Evolutionary conservation across 768 basidiomycete genomes (phyloP), one percentile per base, ranked within the genome.

Genomic region (Tylopilus sp.): DNA sequence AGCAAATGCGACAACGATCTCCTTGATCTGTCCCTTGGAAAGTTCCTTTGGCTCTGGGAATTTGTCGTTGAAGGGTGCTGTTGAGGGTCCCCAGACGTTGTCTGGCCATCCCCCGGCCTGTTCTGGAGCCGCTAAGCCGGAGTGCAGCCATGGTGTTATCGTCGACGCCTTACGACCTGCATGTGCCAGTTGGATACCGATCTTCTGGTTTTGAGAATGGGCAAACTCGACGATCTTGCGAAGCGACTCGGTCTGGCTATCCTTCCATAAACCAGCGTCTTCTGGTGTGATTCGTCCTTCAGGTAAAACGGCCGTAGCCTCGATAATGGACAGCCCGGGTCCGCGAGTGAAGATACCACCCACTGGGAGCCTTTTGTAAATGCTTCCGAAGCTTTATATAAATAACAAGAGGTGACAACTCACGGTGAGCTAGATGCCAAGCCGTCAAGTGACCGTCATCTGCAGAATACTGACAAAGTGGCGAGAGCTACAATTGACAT

Each of bases 161-260:
- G 76, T 82, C 9, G 81, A 82, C 0, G 80, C 86, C 64, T 90
- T 91, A n/a, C 88, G 74, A 0, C 89, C 88, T 0, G 86, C 85
- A 55, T 91, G 88, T 0, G 78, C 83, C 17, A 91, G 76, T 64
- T 91, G 90, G 48, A 90, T 83, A 9, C 73, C 88, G 20, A 90
- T 78, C 44, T 83, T 82, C 61, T 85, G 81, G 42, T 75, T 78
- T 57, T 85, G 83, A 1, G 81, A 79, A 61, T 87, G 84, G n/a
- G 84, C 84, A 48, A 88, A 87, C 51, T 84, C 79, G 60, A 83
- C 78, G 56, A 90, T 73, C 33, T 76, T 65, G 51, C 75, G 71
- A 38, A 79, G 61, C 2, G 68, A 57, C 15, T 66, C 72, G 55
- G 70, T 74, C 35, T 88, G 86, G 2, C 71, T 70, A 52, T 85